Evolutionary conservation across 768 basidiomycete species (phyloP), one percentile per base, ranked within the genome.

Genomic region (Myochromella boudieri): DNA sequence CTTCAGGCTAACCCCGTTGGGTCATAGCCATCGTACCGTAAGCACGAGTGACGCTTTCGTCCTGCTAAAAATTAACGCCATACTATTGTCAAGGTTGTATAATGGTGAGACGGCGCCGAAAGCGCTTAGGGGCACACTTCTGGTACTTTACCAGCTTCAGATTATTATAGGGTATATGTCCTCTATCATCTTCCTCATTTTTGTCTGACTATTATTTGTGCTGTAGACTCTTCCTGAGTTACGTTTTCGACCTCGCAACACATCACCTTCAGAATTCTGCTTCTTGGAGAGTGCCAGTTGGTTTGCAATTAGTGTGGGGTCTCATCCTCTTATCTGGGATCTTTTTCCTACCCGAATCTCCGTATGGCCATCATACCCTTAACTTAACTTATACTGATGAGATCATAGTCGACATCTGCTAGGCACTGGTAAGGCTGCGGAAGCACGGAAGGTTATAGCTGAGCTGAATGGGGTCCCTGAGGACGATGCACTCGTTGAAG

Each of bases 101-200:
- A 87, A 85, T 52, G 87, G 87, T 29, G 87, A 90, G 65, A 85
- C 86, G 0, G 79, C 87, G 0, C 88, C 88, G 0, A 87, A 87
- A 58, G 74, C 79, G 1, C 72, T 90, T 46, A 78, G 88, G 59
- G 89, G 87, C 6, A 78, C 84, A 15, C 62, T 80, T 8, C 67
- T 91, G 22, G 85, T 86, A 1, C 67, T 91, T 14, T 90, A 90
- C 57, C 87, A 90, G 59, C 68, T 89, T 10, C 85, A 87, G 60
- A 87, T 90, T 51, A 86, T 87, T 56, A 68, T 76, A 10, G 85
- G 84, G 85, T 84, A 56, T 29, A 73, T 57, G 1, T 26, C 6
- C 36, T 21, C n/a, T n/a, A n/a, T n/a, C 33, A 10, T 26, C 39
- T 41, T 20, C 15, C 39, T 9, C 7, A n/a, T 29, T 12, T 7